Evolutionary conservation across 192 early-diverging fungal species (phyloP), one percentile per base, ranked within the genome.

Genomic region (Gigaspora rosea): DNA sequence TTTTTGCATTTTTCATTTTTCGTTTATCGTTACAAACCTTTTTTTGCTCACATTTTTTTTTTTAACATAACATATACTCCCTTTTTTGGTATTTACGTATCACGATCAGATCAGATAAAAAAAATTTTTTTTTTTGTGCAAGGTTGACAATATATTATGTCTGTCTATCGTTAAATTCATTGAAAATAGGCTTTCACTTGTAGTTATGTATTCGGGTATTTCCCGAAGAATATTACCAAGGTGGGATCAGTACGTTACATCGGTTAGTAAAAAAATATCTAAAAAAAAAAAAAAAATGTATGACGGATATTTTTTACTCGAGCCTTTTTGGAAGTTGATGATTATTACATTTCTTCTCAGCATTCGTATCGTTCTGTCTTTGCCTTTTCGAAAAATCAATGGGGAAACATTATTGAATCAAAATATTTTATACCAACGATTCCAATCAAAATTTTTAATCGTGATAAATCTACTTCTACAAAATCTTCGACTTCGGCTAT

Each of bases 401-500:
- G 8, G n/a, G 36, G 35, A n/a, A 18, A 22, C 32, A 64, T 36
- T 15, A 64, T 64, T 64, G 5, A 7, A 16, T 36, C 35, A 41
- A 10, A 32, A 41, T 15, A 11, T 18, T 35, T 33, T 15, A 4
- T 11, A 27, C 59, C 27, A 4, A 22, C 35, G 2, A 6, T 64
- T 41, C 15, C 33, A 18, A 65, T 18, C 16, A 64, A 4, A 36
- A 32, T 41, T 18, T 10, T 41, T 69, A 69, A 51, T 71, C 50
- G 75, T 18, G 22, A 59, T 35, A 49, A 65, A 54, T 47, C 56
- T 12, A 80, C 73, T n/a, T 27, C 27, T 27, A 27, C 27, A 27
- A 13, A 49, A 58, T 86, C 85, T 10, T 84, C 85, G 13, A 86
- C 85, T 20, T 81, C 82, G 4, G 85, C 85, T 57, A 84, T 84